phyloP scores from a whole-genome alignment of 202 grass and related monocot species.

The Cymbopogon flexuosus region DNA sequence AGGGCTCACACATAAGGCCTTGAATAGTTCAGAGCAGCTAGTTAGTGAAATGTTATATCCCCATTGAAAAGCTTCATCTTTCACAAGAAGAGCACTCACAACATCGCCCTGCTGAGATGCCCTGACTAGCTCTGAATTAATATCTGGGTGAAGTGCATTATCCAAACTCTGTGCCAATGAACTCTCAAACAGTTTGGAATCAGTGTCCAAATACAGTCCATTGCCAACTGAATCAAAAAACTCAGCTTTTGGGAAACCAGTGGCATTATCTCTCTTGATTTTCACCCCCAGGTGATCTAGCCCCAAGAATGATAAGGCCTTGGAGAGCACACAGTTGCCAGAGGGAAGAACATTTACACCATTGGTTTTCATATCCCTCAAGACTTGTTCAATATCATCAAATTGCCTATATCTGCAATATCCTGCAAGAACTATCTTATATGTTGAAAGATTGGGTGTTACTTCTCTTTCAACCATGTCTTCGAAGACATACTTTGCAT shows the following conservation, averaged over 20 bases:
- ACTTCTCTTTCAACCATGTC: constrained; percentile 78
- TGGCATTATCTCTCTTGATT: constrained; percentile 79
- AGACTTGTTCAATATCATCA: constrained; percentile 62
- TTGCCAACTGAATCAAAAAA: constrained; percentile 95
- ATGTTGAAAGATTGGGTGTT: constrained; percentile 56
- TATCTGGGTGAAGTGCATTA: constrained; percentile 43
- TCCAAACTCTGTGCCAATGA: constrained; percentile 61
- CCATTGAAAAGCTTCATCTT: constrained; percentile 69
- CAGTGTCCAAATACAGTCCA: constrained; percentile 79
- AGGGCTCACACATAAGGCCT: constrained; percentile 39
- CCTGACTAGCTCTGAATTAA: constrained; percentile 44
- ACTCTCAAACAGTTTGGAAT: constrained; percentile 61
- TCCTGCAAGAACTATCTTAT: constrained; percentile 70
- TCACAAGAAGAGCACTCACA: constrained; percentile 47
- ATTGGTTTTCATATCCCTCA: constrained; percentile 49
- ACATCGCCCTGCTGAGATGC: constrained; percentile 56
- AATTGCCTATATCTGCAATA: constrained; percentile 86
- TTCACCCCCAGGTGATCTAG: constrained; percentile 72
- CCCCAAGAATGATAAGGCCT: constrained; percentile 67
- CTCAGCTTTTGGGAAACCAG: constrained; percentile 66
- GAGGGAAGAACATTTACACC: constrained; percentile 41
- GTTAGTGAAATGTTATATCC: constrained; percentile 48
- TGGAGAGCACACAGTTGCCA: constrained; percentile 63
- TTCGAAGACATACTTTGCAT: constrained; percentile 76
- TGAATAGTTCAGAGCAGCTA: constrained; percentile 49